phyloP scores from a whole-genome alignment of 2,329 filamentous ascomycete species.

The Dactylonectria macrodidyma region DNA sequence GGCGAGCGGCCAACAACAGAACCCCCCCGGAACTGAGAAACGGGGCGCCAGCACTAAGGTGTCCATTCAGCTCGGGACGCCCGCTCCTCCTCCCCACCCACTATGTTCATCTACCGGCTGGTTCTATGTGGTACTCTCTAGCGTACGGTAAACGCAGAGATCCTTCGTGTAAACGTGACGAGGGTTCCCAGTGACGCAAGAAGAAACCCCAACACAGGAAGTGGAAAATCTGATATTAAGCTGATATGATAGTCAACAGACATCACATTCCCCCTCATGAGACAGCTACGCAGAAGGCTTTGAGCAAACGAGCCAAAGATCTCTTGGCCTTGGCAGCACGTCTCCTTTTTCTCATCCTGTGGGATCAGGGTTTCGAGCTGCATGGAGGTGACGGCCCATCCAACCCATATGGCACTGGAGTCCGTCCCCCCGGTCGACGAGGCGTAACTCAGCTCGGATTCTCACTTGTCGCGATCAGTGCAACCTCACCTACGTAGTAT shows the following conservation, averaged over 20 bases:
- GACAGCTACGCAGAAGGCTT: background rate
- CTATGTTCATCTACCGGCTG: background rate
- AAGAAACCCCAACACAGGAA: background rate
- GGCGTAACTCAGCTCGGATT: constrained; percentile 17
- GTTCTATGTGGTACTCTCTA: background rate
- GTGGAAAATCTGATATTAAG: background rate
- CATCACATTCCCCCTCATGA: background rate
- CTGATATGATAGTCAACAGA: background rate
- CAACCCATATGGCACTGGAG: background rate
- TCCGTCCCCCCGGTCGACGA: background rate
- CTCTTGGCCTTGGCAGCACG: constrained; percentile 9
- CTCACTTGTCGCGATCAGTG: constrained; percentile 13
- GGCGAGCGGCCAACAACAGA: constrained; percentile 15
- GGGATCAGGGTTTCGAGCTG: constrained; percentile 5
- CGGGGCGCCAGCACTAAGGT: background rate
- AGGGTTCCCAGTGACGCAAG: background rate
- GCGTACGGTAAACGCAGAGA: background rate
- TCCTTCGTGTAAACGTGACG: background rate
- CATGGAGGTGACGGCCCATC: constrained; percentile 9
- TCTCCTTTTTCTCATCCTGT: constrained; percentile 15
- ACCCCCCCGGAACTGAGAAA: constrained; percentile 25
- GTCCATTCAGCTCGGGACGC: constrained; percentile 15
- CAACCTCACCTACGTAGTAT: background rate
- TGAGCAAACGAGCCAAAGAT: constrained; percentile 8
- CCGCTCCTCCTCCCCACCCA: background rate